phyloP scores from a whole-genome alignment of 1,284 basidiomycete species.

The Sanghuangporus weigelae region DNA sequence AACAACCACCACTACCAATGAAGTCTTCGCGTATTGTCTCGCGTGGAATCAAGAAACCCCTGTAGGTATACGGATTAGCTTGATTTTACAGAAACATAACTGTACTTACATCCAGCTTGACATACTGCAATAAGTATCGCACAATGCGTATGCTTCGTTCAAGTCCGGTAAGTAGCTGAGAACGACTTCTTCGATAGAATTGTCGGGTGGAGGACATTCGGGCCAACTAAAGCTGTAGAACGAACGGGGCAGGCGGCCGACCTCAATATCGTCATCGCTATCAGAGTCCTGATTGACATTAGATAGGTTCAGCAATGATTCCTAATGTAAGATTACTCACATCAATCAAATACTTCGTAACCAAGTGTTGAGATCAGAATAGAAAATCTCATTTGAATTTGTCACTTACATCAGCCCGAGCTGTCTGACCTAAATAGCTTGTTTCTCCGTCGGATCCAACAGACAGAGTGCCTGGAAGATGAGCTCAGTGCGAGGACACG shows the following conservation, averaged over 20 bases:
- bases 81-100: not conserved
- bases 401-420: conserved; percentile 52
- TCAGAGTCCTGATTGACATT: conserved; percentile 12
- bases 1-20: conserved; percentile 6
- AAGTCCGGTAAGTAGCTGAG: conserved; percentile 42
- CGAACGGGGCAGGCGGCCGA: conserved; percentile 12
- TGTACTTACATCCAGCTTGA: conserved; percentile 43
- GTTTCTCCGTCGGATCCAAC: conserved; percentile 50
- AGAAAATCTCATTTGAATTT: not conserved
- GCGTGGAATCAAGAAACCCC: conserved; percentile 12
- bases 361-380: not conserved
- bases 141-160: conserved; percentile 48
- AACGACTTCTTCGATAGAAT: conserved; percentile 34
- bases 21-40: conserved; percentile 11
- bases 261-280: conserved; percentile 7
- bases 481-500: too few species aligned
- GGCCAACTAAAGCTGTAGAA: conserved; percentile 16
- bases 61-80: not conserved
- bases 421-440: conserved; percentile 55
- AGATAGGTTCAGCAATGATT: not conserved
- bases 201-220: conserved; percentile 22
- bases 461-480: conserved; percentile 47
- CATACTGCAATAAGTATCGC: conserved; percentile 50
- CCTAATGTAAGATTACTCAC: not conserved
- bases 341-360: conserved; percentile 12